Conservation (phyloP, 257 asterid species). For the Przewalskia tangutica region DNA sequence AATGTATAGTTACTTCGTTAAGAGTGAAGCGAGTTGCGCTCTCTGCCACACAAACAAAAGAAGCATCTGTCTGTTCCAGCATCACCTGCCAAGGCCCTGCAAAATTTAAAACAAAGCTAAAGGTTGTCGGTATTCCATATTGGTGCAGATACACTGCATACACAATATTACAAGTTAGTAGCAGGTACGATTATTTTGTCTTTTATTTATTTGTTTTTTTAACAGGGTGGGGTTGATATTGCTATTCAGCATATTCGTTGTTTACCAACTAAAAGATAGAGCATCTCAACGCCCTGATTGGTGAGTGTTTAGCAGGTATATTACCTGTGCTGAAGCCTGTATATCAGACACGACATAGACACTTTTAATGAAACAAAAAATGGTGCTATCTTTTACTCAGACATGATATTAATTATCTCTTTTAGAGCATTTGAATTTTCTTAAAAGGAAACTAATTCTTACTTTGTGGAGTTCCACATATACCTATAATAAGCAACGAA, state of each 20-base stretch:
- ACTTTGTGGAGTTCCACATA: neutral
- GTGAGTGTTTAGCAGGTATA: neutral
- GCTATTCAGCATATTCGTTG: neutral
- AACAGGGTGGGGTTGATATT: neutral
- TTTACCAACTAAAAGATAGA: neutral
- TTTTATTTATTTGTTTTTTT: neutral
- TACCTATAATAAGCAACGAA: neutral
- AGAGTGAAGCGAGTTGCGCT: constrained; percentile 76
- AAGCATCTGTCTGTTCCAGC: constrained; percentile 86
- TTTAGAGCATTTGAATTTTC: neutral
- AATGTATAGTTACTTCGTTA: constrained; percentile 51
- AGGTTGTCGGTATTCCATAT: neutral
- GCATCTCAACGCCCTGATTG: neutral
- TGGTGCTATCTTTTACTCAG: neutral
- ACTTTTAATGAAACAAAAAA: neutral
- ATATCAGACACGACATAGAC: neutral
- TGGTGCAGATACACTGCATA: neutral
- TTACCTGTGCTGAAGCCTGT: neutral
- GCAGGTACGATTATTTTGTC: neutral
- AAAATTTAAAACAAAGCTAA: constrained; percentile 3
- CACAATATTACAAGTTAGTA: neutral
- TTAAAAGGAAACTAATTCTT: neutral
- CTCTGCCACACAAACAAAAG: constrained; percentile 93
- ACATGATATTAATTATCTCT: neutral
- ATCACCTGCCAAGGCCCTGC: constrained; percentile 99